These are phyloP conservation scores for Cyclostephanos invisitatus DNA, from an alignment of 108 stramenopile species.

Conservation along the genomic window DNA sequence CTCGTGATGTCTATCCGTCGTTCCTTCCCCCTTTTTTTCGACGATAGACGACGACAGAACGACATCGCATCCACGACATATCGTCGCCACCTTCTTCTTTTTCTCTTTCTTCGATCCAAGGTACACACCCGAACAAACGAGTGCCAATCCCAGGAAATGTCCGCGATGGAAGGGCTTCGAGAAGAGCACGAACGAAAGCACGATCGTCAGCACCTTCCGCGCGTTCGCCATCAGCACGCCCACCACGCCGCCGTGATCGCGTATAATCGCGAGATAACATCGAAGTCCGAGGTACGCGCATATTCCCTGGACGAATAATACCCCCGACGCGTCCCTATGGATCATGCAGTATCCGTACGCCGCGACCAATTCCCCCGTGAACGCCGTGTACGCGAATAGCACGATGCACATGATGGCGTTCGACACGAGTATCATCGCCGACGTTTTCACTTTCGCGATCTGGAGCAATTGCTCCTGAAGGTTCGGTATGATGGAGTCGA, in stretches of 20 bases:
- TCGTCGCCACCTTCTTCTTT: not conserved
- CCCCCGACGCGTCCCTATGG: slow-evolving; percentile 17
- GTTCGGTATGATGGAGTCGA: slow-evolving; percentile 44
- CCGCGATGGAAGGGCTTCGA: slow-evolving; percentile 44
- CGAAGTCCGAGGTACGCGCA: slow-evolving; percentile 44
- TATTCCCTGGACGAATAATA: slow-evolving; percentile 26
- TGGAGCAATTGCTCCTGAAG: slow-evolving; percentile 47
- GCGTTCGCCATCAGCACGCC: slow-evolving; percentile 44
- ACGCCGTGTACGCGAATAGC: slow-evolving; percentile 25
- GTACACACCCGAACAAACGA: slow-evolving; percentile 44
- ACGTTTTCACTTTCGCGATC: slow-evolving; percentile 32
- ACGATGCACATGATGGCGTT: slow-evolving; percentile 41
- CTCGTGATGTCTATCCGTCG: slow-evolving; percentile 23
- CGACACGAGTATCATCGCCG: slow-evolving; percentile 38
- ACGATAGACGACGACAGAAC: not conserved
- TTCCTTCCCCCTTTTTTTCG: slow-evolving; percentile 1
- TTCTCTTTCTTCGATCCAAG: slow-evolving; percentile 34
- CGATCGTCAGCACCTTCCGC: slow-evolving; percentile 44
- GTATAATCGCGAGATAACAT: slow-evolving; percentile 45
- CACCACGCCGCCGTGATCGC: slow-evolving; percentile 41
- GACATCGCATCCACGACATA: not conserved
- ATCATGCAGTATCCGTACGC: slow-evolving; percentile 26
- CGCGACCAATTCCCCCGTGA: slow-evolving; percentile 28
- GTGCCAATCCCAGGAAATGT: slow-evolving; percentile 29
- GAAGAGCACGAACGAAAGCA: slow-evolving; percentile 41